Evolutionary conservation across 768 basidiomycete species (phyloP), one percentile per base, ranked within the genome.

Genomic region (Cystofilobasidium bisporidii): DNA sequence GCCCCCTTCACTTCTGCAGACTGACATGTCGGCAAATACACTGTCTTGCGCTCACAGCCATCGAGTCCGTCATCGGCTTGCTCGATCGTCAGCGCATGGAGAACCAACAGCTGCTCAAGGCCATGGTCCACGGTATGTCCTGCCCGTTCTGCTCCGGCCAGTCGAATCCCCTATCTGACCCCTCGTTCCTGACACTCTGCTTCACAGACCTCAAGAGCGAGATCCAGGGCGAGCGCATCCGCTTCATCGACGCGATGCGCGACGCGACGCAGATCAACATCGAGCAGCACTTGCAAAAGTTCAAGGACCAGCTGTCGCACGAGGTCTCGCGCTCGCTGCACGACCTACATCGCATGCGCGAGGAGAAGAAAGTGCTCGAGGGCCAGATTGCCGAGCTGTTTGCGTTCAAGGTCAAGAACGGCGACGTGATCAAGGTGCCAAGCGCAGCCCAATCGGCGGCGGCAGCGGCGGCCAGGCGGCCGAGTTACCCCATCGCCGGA

Each of bases 161-260:
- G n/a, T n/a, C n/a, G n/a, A n/a, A n/a, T n/a, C n/a, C n/a, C n/a
- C n/a, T n/a, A n/a, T n/a, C 58, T 30, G 1, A 14, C 0, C 43
- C 53, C 53, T 43, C 24, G 5, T 22, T 26, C 24, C 30, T 18
- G 17, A 33, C 36, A n/a, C 40, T n/a, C n/a, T n/a, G n/a, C n/a
- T n/a, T 60, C 9, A 22, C 72, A 89, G 90, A 89, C 74, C 81
- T 93, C 26, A 86, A 86, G 3, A 82, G 83, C 65, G 91, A 92
- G 72, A 91, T 93, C 63, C 85, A 86, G 62, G 89, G 91, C 0
- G 90, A 92, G 77, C 78, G 89, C 57, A 77, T 92, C 63, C 81
- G 88, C 9, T 92, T 93, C 72, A 88, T 92, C 8, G 91, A 93
- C 72, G 89, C 91, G n/a, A 93, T 92, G 90, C 88, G 88, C 74